phyloP scores from a whole-genome alignment of 345 rosid genomes.

The Boechera divaricarpa region DNA sequence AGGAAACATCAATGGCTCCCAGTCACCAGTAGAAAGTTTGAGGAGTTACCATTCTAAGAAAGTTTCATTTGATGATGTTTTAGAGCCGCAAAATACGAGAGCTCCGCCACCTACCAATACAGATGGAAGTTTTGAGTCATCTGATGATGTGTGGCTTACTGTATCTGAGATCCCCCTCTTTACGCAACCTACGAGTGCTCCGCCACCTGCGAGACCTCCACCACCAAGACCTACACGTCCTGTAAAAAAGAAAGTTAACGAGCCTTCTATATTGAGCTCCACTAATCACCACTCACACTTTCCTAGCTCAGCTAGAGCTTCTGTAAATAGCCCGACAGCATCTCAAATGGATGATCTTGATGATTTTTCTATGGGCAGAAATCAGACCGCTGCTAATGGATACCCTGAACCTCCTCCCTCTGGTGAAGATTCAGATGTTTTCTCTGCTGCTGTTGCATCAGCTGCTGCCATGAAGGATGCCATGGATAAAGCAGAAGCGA shows the following conservation, averaged over 20 bases:
- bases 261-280: conserved; percentile 59
- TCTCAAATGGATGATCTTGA: conserved; percentile 83
- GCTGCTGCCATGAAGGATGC: conserved; percentile 99
- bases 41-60: conserved; percentile 51
- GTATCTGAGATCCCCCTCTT: conserved; percentile 93
- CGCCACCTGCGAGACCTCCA: conserved; percentile 98
- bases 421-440: conserved; percentile 63
- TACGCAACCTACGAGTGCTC: conserved; percentile 81
- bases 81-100: conserved; percentile 52
- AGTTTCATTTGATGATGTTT: conserved; percentile 51
- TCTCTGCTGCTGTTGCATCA: conserved; percentile 81
- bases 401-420: conserved; percentile 51
- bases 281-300: conserved; percentile 52
- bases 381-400: conserved; percentile 53
- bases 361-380: conserved; percentile 65
- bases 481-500: conserved; percentile 97
- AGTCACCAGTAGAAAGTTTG: conserved; percentile 50
- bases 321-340: conserved; percentile 51
- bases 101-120: conserved; percentile 36
- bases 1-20: conserved; percentile 49
- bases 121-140: conserved; percentile 60
- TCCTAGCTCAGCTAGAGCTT: conserved; percentile 50
- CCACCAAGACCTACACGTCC: conserved; percentile 88
- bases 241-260: conserved; percentile 58
- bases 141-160: conserved; percentile 87